Percentiles rank a stretch among this genome's conserved stretches.
phyloP scores from a whole-genome alignment of 2,329 filamentous ascomycete species.

The Rhinocladiella mackenziei region DNA sequence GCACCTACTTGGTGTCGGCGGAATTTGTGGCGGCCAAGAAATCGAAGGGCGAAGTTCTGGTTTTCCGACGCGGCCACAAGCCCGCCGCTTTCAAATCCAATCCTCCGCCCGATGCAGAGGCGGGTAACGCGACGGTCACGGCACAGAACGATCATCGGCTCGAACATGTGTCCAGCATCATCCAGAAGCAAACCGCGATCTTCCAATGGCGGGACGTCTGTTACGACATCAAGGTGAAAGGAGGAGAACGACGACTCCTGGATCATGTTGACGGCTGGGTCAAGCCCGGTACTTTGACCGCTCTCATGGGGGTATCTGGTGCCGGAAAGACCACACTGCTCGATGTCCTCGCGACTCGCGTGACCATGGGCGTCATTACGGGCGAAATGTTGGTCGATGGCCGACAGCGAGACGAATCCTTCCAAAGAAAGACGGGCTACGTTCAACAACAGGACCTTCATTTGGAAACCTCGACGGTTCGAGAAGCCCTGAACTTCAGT shows the following conservation, averaged over 20 bases:
- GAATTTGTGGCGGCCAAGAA: slow-evolving; percentile 35
- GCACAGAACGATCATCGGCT: slow-evolving; percentile 30
- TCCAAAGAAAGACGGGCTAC: slow-evolving; percentile 89
- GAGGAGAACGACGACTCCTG: slow-evolving; percentile 68
- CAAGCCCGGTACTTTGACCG: slow-evolving; percentile 84
- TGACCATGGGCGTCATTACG: slow-evolving; percentile 81
- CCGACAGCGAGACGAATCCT: slow-evolving; percentile 68
- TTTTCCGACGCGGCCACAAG: slow-evolving; percentile 32
- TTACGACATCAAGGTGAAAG: slow-evolving; percentile 79
- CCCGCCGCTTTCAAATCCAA: slow-evolving; percentile 16
- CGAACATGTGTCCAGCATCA: slow-evolving; percentile 37
- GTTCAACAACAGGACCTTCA: slow-evolving; percentile 93
- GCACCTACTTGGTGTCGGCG: slow-evolving; percentile 29
- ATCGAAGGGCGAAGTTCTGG: slow-evolving; percentile 38
- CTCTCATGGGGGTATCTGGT: slow-evolving; percentile 83
- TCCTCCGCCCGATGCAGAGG: slow-evolving; percentile 31
- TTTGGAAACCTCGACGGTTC: slow-evolving; percentile 75
- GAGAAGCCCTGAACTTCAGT: slow-evolving; percentile 82
- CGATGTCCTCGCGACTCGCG: slow-evolving; percentile 78
- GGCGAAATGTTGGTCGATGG: slow-evolving; percentile 85
- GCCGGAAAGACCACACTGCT: slow-evolving; percentile 93
- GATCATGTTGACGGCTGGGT: slow-evolving; percentile 90
- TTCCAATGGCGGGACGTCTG: slow-evolving; percentile 85
- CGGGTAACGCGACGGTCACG: slow-evolving; percentile 27
- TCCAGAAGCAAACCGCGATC: slow-evolving; percentile 66